phyloP scores from a whole-genome alignment of 2,329 filamentous ascomycete species.

The Talaromyces albobiverticillius region DNA sequence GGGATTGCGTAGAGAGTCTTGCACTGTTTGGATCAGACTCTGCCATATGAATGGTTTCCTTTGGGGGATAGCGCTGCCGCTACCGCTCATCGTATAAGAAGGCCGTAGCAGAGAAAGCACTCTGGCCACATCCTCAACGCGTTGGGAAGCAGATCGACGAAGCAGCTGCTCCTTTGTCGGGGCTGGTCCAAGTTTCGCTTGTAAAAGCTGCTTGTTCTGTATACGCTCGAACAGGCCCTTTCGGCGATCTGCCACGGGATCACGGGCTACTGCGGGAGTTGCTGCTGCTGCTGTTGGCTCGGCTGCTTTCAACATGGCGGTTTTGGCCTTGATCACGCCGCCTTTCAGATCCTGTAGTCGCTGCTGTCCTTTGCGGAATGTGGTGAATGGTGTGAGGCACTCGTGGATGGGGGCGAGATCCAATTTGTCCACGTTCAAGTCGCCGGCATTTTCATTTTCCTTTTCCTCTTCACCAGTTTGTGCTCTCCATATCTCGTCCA shows the following conservation, averaged over 20 bases:
- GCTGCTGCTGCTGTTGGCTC: constrained; percentile 3
- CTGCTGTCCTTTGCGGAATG: constrained; percentile 39
- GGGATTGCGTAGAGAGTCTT: constrained; percentile 60
- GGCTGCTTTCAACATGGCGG: constrained; percentile 27
- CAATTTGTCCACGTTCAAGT: constrained; percentile 31
- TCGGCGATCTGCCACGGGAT: constrained; percentile 31
- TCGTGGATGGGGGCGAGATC: constrained; percentile 35
- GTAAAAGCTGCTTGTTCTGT: constrained; percentile 61
- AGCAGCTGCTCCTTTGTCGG: constrained; percentile 56
- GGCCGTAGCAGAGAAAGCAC: constrained; percentile 63
- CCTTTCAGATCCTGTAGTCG: constrained; percentile 39
- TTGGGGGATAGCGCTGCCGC: constrained; percentile 37
- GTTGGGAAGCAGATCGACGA: constrained; percentile 63
- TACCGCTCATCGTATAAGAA: constrained; percentile 29
- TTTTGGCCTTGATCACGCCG: constrained; percentile 36
- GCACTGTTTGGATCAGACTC: constrained; percentile 61
- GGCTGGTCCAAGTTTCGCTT: constrained; percentile 45
- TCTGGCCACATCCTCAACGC: constrained; percentile 65
- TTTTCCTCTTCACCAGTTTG: constrained; percentile 35
- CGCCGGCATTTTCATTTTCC: constrained; percentile 31
- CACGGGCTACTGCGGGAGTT: constrained; percentile 23
- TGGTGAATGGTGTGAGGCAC: constrained; percentile 32
- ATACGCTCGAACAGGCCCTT: constrained; percentile 74
- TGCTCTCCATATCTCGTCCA: constrained; percentile 46
- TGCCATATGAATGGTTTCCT: constrained; percentile 66